These are phyloP conservation scores for Solanum pinnatisectum DNA, from an alignment of 257 asterid species.

Conservation along the genomic window DNA sequence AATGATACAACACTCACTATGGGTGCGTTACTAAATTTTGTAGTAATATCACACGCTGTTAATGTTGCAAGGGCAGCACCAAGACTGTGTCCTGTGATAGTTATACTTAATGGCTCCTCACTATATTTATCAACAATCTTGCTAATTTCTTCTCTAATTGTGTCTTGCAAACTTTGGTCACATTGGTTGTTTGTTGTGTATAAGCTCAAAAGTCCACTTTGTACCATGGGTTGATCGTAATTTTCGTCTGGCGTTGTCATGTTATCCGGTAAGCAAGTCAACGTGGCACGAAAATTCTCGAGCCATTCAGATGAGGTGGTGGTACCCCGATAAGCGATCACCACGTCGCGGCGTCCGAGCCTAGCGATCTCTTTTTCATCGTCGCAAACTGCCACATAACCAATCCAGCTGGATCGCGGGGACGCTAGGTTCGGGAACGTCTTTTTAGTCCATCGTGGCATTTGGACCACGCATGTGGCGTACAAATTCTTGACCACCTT, in stretches of 20 bases:
- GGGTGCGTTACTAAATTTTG: constrained; percentile 44
- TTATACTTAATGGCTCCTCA: constrained; percentile 62
- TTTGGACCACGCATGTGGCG: constrained; percentile 57
- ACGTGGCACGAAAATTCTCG: constrained; percentile 63
- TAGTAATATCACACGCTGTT: constrained; percentile 65
- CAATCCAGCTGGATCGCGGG: constrained; percentile 64
- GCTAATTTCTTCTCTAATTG: constrained; percentile 30
- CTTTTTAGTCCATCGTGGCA: constrained; percentile 45
- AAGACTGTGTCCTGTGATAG: constrained; percentile 89
- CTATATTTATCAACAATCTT: constrained; percentile 34
- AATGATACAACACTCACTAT: constrained; percentile 82
- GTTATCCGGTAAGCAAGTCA: constrained; percentile 38
- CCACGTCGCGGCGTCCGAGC: constrained; percentile 74
- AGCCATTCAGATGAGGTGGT: constrained; percentile 78
- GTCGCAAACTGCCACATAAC: constrained; percentile 78
- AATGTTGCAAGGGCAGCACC: constrained; percentile 91
- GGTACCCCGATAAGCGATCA: constrained; percentile 76
- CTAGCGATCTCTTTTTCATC: constrained; percentile 49
- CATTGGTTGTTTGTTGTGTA: constrained; percentile 39
- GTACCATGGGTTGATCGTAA: constrained; percentile 48
- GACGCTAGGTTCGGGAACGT: constrained; percentile 40
- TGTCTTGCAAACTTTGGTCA: constrained; percentile 32
- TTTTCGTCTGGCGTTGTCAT: constrained; percentile 16
- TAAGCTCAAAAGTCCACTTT: constrained; percentile 66
- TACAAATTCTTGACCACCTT: constrained; percentile 38